Conservation (phyloP, 2,329 filamentous ascomycete genomes). For the Rutstroemia sp. region DNA sequence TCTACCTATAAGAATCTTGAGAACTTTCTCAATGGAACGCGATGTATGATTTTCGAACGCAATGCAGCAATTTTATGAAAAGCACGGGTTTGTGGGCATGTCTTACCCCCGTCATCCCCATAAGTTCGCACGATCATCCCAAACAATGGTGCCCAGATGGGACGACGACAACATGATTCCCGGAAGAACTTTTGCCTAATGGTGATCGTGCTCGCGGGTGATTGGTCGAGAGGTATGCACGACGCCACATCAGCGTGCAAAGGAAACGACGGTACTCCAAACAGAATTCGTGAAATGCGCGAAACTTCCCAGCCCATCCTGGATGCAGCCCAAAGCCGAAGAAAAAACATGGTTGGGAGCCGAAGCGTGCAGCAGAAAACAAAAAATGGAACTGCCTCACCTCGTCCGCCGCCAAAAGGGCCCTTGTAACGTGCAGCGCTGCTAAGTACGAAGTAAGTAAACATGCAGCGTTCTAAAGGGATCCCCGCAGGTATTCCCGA, state of each 20-base stretch:
- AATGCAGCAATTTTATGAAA: neutral
- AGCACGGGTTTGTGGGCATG: neutral
- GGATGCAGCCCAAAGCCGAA: conserved; percentile 19
- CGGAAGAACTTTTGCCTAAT: conserved; percentile 17
- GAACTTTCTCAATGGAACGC: too few species aligned
- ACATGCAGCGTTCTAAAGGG: neutral
- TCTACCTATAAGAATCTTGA: too few species aligned
- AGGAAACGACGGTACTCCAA: conserved; percentile 14
- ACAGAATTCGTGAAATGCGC: conserved; percentile 15
- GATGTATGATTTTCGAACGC: too few species aligned
- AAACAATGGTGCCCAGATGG: neutral
- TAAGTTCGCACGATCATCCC: neutral
- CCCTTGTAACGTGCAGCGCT: conserved; percentile 1
- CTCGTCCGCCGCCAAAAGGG: neutral
- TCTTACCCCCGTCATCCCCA: neutral
- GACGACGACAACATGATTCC: conserved; percentile 1
- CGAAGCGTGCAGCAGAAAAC: conserved; percentile 3
- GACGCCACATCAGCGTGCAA: conserved; percentile 26
- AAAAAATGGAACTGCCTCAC: neutral
- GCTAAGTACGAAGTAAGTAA: neutral
- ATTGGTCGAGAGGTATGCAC: conserved; percentile 23
- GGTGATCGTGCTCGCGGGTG: conserved; percentile 23
- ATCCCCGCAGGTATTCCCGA: conserved; percentile 1
- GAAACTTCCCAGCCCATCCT: conserved; percentile 17
- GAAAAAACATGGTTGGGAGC: conserved; percentile 1